A percentile compares a stretch with the other conserved stretches of the same genome.
phyloP scores from a whole-genome alignment of 1,139 yeast species.

The Dujonia santamariae region DNA sequence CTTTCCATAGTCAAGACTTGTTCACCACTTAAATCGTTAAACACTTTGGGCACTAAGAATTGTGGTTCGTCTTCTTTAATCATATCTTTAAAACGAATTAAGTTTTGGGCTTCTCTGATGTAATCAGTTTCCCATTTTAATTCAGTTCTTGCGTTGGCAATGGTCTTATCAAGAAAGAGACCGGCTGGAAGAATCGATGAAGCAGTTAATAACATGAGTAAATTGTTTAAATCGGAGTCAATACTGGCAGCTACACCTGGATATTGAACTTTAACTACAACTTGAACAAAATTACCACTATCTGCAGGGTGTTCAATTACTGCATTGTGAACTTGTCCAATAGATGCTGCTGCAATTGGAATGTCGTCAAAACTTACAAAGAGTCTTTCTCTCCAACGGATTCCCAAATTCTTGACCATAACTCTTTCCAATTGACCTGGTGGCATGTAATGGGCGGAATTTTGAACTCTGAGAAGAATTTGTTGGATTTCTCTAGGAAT shows the following conservation, averaged over 20 bases:
- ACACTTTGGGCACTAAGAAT: constrained; percentile 80
- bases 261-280: constrained; percentile 95
- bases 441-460: constrained; percentile 96
- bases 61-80: constrained; percentile 63
- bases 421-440: constrained; percentile 81
- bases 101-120: constrained; percentile 79
- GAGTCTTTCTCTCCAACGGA: constrained; percentile 65
- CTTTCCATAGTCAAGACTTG: constrained; percentile 88
- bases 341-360: constrained; percentile 97
- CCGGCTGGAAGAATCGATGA: constrained; percentile 89
- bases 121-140: constrained; percentile 98
- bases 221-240: constrained; percentile 87
- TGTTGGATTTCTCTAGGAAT: constrained; percentile 83
- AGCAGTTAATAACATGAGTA: constrained; percentile 79
- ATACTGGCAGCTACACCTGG: constrained; percentile 97
- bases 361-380: constrained; percentile 78
- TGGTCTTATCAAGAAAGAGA: constrained; percentile 83
- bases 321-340: constrained; percentile 94
- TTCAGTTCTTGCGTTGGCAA: constrained; percentile 90
- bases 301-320: constrained; percentile 37
- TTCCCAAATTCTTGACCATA: constrained; percentile 71
- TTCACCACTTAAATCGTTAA: constrained; percentile 72
- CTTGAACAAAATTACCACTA: constrained; percentile 52
- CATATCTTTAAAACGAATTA: constrained; percentile 64
- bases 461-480: constrained; percentile 80